phyloP scores from a whole-genome alignment of 164 flowering plant genomes.

The Chimonanthus salicifolius region DNA sequence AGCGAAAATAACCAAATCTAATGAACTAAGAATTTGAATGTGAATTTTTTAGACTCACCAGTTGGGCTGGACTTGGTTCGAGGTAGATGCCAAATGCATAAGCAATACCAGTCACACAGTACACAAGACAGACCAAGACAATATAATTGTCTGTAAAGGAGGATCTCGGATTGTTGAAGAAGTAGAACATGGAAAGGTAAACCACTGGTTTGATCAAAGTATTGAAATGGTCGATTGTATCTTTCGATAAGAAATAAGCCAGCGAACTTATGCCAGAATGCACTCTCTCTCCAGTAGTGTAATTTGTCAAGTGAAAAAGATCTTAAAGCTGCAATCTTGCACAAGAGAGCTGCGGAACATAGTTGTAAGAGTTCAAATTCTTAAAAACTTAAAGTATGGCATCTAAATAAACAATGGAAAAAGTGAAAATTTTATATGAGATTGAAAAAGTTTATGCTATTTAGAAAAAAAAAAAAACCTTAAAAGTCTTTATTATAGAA shows the following conservation, averaged over 20 bases:
- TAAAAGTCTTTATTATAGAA: no score
- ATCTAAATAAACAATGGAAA: background rate
- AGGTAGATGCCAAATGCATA: conserved; percentile 74
- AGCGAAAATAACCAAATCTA: background rate
- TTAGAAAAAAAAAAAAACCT: no score
- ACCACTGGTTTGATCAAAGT: conserved; percentile 83
- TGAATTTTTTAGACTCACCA: conserved; percentile 42
- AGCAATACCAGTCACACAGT: conserved; percentile 95
- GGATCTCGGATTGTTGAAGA: conserved; percentile 97
- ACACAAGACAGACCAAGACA: conserved; percentile 76
- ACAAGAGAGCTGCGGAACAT: conserved; percentile 65
- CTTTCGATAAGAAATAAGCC: conserved; percentile 84
- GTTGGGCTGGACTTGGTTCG: conserved; percentile 81
- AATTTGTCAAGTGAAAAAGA: conserved; percentile 82
- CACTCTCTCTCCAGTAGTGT: conserved; percentile 87
- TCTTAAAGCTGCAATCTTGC: conserved; percentile 87
- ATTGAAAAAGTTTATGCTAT: no score
- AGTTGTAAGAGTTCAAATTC: background rate
- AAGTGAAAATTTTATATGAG: no score
- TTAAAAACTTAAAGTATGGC: no score
- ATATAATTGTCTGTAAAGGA: conserved; percentile 66
- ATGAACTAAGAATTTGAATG: background rate
- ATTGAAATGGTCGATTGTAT: conserved; percentile 79
- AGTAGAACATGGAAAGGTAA: conserved; percentile 95
- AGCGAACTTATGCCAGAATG: conserved; percentile 87